phyloP scores from a whole-genome alignment of 257 asterid species.

The Ligustrum vulgare region DNA sequence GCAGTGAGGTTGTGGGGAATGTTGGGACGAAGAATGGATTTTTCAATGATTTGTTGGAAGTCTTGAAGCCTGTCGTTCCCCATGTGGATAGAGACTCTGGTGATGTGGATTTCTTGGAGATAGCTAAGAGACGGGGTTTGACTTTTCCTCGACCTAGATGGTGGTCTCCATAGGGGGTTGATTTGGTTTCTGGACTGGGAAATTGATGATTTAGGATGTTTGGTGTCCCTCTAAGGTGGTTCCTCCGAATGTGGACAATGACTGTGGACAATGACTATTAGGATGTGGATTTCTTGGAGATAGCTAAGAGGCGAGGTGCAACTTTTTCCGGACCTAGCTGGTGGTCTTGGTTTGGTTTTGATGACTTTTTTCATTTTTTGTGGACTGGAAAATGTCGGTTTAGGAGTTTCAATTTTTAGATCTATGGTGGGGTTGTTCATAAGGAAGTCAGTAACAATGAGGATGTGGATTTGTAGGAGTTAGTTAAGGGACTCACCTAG shows the following conservation, averaged over 20 bases:
- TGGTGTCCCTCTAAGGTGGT: not conserved
- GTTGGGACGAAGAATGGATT: slow-evolving; percentile 17
- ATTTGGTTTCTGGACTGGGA: not conserved
- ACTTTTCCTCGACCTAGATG: slow-evolving; percentile 41
- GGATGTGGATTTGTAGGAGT: not conserved
- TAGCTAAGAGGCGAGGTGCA: slow-evolving; percentile 34
- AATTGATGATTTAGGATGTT: not conserved
- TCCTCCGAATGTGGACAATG: not conserved
- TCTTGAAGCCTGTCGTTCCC: slow-evolving; percentile 20
- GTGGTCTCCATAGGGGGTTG: slow-evolving; percentile 34
- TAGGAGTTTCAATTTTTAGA: not conserved
- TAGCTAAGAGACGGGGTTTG: slow-evolving; percentile 36
- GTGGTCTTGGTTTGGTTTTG: slow-evolving; percentile 18
- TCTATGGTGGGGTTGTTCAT: not conserved
- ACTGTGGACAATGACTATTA: not conserved
- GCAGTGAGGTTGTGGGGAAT: not conserved
- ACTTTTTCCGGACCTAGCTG: slow-evolving; percentile 37
- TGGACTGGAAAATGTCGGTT: not conserved
- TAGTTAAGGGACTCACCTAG: not conserved
- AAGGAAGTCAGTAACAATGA: not conserved
- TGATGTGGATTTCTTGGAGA: slow-evolving; percentile 32
- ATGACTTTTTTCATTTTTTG: not conserved
- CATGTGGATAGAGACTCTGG: slow-evolving; percentile 5
- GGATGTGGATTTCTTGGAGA: slow-evolving; percentile 31
- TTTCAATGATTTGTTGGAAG: slow-evolving; percentile 19